Conservation (phyloP, 2,329 filamentous ascomycete genomes). For the Colletotrichum shisoi region DNA sequence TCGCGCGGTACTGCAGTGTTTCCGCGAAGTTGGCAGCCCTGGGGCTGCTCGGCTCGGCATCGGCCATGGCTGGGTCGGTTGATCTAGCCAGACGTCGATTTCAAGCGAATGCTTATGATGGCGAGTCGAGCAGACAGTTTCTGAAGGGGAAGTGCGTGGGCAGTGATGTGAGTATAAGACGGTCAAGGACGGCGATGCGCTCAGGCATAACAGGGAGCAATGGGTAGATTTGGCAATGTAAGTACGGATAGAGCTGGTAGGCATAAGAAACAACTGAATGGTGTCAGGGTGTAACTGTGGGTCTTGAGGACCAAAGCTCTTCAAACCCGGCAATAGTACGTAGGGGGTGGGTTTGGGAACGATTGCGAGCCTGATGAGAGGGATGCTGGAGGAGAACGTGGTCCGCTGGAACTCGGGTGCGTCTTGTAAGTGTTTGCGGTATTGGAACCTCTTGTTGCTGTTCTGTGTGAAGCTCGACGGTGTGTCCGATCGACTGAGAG, state of each 20-base stretch:
- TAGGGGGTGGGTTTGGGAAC: slow-evolving; percentile 21
- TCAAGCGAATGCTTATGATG: background rate
- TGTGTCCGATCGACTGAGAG: slow-evolving; percentile 2
- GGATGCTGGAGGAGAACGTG: slow-evolving; percentile 1
- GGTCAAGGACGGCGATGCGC: slow-evolving; percentile 21
- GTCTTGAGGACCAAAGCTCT: slow-evolving; percentile 25
- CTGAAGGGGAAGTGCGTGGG: slow-evolving; percentile 2
- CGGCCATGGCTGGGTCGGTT: slow-evolving; percentile 33
- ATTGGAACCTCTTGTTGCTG: background rate
- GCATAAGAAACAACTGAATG: slow-evolving; percentile 36
- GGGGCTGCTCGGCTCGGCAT: slow-evolving; percentile 36
- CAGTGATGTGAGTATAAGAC: slow-evolving; percentile 37
- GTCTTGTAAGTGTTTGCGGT: background rate
- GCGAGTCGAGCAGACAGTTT: slow-evolving; percentile 5
- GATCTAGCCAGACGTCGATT: slow-evolving; percentile 20
- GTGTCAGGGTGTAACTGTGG: slow-evolving; percentile 32
- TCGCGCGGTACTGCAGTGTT: slow-evolving; percentile 46
- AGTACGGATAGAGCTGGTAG: slow-evolving; percentile 32
- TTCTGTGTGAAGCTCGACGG: slow-evolving; percentile 1
- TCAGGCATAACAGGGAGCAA: slow-evolving; percentile 32
- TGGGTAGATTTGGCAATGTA: slow-evolving; percentile 34
- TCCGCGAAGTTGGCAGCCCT: slow-evolving; percentile 40
- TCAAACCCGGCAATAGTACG: slow-evolving; percentile 26
- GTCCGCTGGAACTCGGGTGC: background rate
- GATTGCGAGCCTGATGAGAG: slow-evolving; percentile 24